These are phyloP conservation scores for Halenospora varia DNA, from an alignment of 495 filamentous ascomycete genomes.

Conservation along the genomic window DNA sequence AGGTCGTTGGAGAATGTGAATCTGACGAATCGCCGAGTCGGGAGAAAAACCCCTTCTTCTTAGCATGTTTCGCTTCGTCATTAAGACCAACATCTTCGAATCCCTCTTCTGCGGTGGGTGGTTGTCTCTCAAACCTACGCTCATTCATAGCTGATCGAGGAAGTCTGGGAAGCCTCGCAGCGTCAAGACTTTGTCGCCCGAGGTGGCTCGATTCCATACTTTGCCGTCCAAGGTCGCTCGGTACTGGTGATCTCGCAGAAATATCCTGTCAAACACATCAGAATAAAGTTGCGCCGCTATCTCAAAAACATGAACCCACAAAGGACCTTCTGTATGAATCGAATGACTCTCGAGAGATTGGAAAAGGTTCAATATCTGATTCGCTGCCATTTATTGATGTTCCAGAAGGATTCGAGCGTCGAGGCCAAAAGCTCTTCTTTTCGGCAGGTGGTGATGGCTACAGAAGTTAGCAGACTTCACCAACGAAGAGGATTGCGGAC, in stretches of 20 bases:
- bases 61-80: conserved; percentile 52
- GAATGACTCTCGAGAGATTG: conserved; percentile 95
- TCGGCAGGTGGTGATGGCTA: conserved; percentile 83
- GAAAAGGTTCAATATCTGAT: conserved; percentile 87
- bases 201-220: no score
- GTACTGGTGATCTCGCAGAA: conserved; percentile 80
- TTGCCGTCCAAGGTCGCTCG: no score
- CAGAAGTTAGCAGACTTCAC: conserved; percentile 15
- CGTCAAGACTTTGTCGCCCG: conserved; percentile 84
- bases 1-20: conserved; percentile 39
- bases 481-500: conserved; percentile 3
- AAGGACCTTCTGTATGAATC: conserved; percentile 97
- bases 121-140: conserved; percentile 41
- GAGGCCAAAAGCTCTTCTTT: conserved; percentile 79
- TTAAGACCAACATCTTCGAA: conserved; percentile 92
- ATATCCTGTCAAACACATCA: conserved; percentile 65
- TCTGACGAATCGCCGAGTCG: conserved; percentile 66
- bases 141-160: conserved; percentile 48
- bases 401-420: conserved; percentile 60
- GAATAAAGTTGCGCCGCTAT: not conserved
- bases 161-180: conserved; percentile 51
- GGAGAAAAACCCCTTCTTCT: conserved; percentile 80
- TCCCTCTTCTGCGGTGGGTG: conserved; percentile 63
- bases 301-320: conserved; percentile 49
- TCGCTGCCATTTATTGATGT: conserved; percentile 60